Evolutionary conservation across 805 yeast species (phyloP).

Genomic region (Hanseniaspora valbyensis): DNA sequence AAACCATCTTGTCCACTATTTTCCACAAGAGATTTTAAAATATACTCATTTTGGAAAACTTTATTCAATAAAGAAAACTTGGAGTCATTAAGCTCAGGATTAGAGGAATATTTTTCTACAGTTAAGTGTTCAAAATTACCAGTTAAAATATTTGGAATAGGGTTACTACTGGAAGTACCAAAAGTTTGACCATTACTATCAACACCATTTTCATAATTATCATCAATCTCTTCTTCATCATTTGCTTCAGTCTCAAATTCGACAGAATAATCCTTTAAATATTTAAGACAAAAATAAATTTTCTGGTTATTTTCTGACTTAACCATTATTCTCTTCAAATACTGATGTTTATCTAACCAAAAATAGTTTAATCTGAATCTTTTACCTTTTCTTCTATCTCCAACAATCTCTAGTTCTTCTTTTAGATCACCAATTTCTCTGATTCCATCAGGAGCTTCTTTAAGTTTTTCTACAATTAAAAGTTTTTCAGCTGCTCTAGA

Average conservation of each 20-base stretch:
- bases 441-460: slow-evolving; percentile 38
- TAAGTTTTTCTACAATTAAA: slow-evolving; percentile 40
- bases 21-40: slow-evolving; percentile 42
- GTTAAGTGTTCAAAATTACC: background rate
- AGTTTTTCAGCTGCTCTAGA: slow-evolving; percentile 33
- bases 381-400: slow-evolving; percentile 32
- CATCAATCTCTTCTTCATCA: slow-evolving; percentile 26
- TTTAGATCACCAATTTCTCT: slow-evolving; percentile 53
- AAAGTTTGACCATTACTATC: too few species aligned
- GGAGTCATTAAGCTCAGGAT: background rate
- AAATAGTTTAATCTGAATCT: slow-evolving; percentile 41
- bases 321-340: slow-evolving; percentile 42
- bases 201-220: slow-evolving; percentile 21
- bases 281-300: slow-evolving; percentile 39
- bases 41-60: slow-evolving; percentile 54
- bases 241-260: slow-evolving; percentile 23
- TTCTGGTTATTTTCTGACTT: slow-evolving; percentile 37
- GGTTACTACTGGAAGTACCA: too few species aligned
- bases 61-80: slow-evolving; percentile 29
- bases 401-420: slow-evolving; percentile 44
- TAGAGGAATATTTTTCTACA: background rate
- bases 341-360: slow-evolving; percentile 36
- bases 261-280: slow-evolving; percentile 32
- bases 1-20: slow-evolving; percentile 40
- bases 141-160: slow-evolving; percentile 16